phyloP scores from a whole-genome alignment of 83 land plant species.

The Isoetes engelmannii region DNA sequence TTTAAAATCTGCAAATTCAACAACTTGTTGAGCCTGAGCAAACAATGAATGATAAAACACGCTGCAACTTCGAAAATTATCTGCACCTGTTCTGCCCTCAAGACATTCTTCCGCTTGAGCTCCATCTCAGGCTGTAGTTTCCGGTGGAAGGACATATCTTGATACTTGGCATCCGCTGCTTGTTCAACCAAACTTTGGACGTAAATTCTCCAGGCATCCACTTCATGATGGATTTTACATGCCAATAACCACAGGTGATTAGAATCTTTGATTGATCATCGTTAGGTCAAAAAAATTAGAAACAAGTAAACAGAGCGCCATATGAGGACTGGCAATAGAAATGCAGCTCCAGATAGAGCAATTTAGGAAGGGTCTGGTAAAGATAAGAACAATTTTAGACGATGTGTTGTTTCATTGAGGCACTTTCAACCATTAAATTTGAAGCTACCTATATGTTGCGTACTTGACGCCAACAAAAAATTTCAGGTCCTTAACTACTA shows the following conservation, averaged over 20 bases:
- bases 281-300: too few relatives aligned
- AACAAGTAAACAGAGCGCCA: too few relatives aligned
- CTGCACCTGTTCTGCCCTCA: conserved; percentile 23
- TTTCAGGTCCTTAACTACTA: conserved; percentile 3
- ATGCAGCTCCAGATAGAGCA: too few relatives aligned
- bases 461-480: neutral
- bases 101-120: conserved; percentile 25
- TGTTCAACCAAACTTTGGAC: conserved; percentile 30
- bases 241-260: too few relatives aligned
- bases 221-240: conserved; percentile 9
- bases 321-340: too few relatives aligned
- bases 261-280: too few relatives aligned
- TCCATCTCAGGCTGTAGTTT: conserved; percentile 37
- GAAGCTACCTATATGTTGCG: conserved; percentile 1
- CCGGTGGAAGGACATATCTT: conserved; percentile 27
- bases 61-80: neutral
- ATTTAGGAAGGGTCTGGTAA: too few relatives aligned
- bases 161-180: conserved; percentile 24
- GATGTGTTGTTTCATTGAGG: too few relatives aligned
- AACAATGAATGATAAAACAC: neutral
- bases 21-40: neutral
- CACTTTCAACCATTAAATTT: too few relatives aligned
- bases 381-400: too few relatives aligned
- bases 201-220: conserved; percentile 40
- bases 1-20: conserved; percentile 41